phyloP scores from a whole-genome alignment of 257 asterid genomes.

The Nicotiana undulata region DNA sequence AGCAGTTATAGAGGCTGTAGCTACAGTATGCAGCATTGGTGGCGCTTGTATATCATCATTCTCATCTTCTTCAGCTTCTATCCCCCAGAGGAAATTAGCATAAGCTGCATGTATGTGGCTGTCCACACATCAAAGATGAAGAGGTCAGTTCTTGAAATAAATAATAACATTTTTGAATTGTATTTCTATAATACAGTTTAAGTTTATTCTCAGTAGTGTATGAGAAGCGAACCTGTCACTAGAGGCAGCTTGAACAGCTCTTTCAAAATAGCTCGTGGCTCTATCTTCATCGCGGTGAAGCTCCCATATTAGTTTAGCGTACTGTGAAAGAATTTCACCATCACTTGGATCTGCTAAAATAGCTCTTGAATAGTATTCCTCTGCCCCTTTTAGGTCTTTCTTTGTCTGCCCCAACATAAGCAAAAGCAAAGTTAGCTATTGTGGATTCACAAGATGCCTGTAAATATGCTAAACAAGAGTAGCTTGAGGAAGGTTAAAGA shows the following conservation, averaged over 20 bases:
- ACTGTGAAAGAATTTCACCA: slow-evolving; percentile 68
- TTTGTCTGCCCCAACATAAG: slow-evolving; percentile 32
- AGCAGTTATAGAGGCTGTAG: slow-evolving; percentile 43
- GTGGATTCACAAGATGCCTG: background rate
- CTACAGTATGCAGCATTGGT: slow-evolving; percentile 19
- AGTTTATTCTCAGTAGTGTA: background rate
- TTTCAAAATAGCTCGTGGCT: slow-evolving; percentile 49
- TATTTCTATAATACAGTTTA: background rate
- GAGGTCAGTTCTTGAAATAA: background rate
- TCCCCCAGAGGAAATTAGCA: slow-evolving; percentile 78
- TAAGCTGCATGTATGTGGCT: slow-evolving; percentile 81
- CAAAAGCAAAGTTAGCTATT: background rate
- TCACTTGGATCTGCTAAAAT: slow-evolving; percentile 73
- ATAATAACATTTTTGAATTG: background rate
- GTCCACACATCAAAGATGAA: slow-evolving; percentile 12
- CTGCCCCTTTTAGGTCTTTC: slow-evolving; percentile 54
- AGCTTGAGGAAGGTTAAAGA: background rate
- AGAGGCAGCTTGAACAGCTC: slow-evolving; percentile 60
- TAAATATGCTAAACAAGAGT: background rate
- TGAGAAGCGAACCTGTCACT: slow-evolving; percentile 41
- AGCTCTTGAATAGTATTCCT: slow-evolving; percentile 76
- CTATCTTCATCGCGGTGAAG: slow-evolving; percentile 50
- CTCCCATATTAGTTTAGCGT: slow-evolving; percentile 71
- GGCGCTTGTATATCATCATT: slow-evolving; percentile 13
- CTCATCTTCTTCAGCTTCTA: slow-evolving; percentile 38